Evolutionary conservation across 768 basidiomycete species (phyloP), one percentile per base, ranked within the genome.

Genomic region (Hygrocybe punicea): DNA sequence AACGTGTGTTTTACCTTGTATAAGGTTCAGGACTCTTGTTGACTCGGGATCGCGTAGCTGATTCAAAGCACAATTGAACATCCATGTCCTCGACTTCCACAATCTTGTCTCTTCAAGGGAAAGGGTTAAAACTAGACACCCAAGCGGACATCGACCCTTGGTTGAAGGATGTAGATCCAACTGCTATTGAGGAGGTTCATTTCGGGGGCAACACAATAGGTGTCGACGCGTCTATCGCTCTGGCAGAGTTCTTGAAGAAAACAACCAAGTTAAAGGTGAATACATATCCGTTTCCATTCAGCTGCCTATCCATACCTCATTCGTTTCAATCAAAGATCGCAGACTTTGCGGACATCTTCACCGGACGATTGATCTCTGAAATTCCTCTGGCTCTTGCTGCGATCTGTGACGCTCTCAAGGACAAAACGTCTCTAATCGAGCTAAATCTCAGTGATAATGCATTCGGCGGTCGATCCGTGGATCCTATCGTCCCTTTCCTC

Each of bases 261-360:
- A 84, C 92, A 23, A 75, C 79, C 36, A 73, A 71, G 2, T 72
- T 98, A 49, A 87, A 86, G 81, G 95, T 92, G 59, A n/a, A n/a
- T n/a, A n/a, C 53, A 81, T 68, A 6, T 29, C n/a, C 42, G 5
- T 25, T 51, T 6, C 13, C 35, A 21, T 16, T 16, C 44, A 11
- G 24, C 42, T 39, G 17, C 53, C 40, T 51, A n/a, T 39, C 36
- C 23, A 17, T 34, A 48, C 44, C 37, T 25, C 49, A 46, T 56
- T n/a, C n/a, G 34, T 21, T 50, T 39, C 53, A 49, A 45, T 46
- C 46, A 25, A 68, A 98, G 97, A 76, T 96, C 58, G 96, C 95
- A 63, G 87, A 98, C 76, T 91, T 98, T 62, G 89, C 93, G 29
- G 96, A 98, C 74, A 95, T 99, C 73, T 99, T 99, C 76, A 98